These are phyloP conservation scores for Aspergillus indologenus DNA, from an alignment of 495 filamentous ascomycete species.

Conservation along the genomic window DNA sequence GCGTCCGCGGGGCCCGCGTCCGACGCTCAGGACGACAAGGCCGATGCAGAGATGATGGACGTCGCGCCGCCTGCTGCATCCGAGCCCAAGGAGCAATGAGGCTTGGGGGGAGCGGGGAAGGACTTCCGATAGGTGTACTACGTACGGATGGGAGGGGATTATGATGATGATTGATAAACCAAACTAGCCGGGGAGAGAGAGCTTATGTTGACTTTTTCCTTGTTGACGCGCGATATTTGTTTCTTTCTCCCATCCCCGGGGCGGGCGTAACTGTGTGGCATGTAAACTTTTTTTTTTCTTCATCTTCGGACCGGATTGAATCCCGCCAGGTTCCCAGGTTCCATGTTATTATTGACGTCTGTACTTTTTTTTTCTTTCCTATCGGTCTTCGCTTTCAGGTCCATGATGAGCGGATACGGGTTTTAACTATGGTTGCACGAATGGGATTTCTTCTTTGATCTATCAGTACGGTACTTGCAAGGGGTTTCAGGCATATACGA, in stretches of 20 bases:
- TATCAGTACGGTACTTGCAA: too few species aligned
- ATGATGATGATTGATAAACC: background rate
- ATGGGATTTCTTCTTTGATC: slow-evolving; percentile 14
- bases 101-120: too few species aligned
- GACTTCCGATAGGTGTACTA: too few species aligned
- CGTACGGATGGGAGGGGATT: background rate
- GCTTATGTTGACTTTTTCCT: background rate
- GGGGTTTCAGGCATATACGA: too few species aligned
- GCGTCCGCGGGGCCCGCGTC: slow-evolving; percentile 13
- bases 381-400: slow-evolving; percentile 1
- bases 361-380: slow-evolving; percentile 13
- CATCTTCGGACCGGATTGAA: background rate
- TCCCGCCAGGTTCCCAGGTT: slow-evolving; percentile 1
- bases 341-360: slow-evolving; percentile 4
- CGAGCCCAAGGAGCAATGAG: slow-evolving; percentile 16
- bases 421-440: slow-evolving; percentile 19
- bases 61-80: slow-evolving; percentile 21
- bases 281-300: slow-evolving; percentile 5
- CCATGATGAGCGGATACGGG: slow-evolving; percentile 18
- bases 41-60: slow-evolving; percentile 41
- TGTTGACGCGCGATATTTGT: background rate
- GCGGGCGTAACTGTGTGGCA: too few species aligned
- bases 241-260: too few species aligned
- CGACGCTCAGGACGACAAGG: slow-evolving; percentile 20
- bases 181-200: background rate